These are phyloP conservation scores for Backusella australiensis DNA, from an alignment of 192 early-diverging fungal genomes.

Conservation along the genomic window DNA sequence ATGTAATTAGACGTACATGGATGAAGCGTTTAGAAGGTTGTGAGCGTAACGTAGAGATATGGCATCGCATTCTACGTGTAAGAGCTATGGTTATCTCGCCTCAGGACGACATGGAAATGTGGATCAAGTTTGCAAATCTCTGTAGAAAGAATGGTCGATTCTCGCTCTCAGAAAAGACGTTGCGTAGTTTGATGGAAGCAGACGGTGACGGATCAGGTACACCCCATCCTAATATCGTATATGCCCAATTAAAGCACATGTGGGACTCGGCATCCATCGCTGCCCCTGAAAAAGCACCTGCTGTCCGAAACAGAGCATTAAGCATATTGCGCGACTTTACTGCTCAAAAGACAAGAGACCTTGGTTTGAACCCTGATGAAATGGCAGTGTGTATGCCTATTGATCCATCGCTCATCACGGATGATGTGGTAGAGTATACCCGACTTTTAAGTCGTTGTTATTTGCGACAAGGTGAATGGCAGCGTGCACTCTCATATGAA, in stretches of 20 bases:
- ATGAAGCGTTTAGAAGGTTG: conserved; percentile 82
- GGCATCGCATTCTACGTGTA: conserved; percentile 89
- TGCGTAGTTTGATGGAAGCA: conserved; percentile 63
- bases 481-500: conserved; percentile 54
- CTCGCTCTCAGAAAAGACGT: conserved; percentile 75
- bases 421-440: conserved; percentile 49
- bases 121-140: conserved; percentile 94
- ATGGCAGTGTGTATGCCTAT: conserved; percentile 47
- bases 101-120: conserved; percentile 91
- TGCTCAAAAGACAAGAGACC: conserved; percentile 66
- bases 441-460: conserved; percentile 79
- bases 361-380: conserved; percentile 58
- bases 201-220: conserved; percentile 44
- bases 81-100: conserved; percentile 87
- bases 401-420: conserved; percentile 40
- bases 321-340: conserved; percentile 79
- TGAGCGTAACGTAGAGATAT: conserved; percentile 92
- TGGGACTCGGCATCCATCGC: conserved; percentile 59
- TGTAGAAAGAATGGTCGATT: conserved; percentile 88
- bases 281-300: conserved; percentile 22
- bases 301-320: conserved; percentile 64
- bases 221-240: conserved; percentile 74
- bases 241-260: conserved; percentile 89
- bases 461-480: conserved; percentile 95
- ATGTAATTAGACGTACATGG: conserved; percentile 85